Conservation (phyloP, 2,329 filamentous ascomycete species). For the Venturia asperata region DNA sequence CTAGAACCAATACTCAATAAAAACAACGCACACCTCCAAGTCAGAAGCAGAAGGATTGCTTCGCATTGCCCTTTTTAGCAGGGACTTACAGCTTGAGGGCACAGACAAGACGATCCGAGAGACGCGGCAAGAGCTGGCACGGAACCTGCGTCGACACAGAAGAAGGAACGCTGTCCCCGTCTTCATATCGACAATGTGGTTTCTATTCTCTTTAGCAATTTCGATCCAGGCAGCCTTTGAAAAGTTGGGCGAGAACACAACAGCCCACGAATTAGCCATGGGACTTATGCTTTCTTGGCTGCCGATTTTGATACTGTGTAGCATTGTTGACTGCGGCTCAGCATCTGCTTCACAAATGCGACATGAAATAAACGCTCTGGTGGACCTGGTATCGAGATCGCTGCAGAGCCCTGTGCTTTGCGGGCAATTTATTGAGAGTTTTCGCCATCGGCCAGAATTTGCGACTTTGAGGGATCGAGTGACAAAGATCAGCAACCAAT, state of each 20-base stretch:
- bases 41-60: conserved; percentile 20
- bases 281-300: conserved; percentile 19
- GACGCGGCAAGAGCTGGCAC: conserved; percentile 15
- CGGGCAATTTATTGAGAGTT: background rate
- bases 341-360: conserved; percentile 14
- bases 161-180: conserved; percentile 19
- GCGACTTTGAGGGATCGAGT: conserved; percentile 12
- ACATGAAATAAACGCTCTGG: conserved; percentile 16
- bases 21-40: conserved; percentile 16
- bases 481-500: conserved; percentile 5
- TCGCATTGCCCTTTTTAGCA: conserved; percentile 19
- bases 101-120: background rate
- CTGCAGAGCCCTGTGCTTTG: conserved; percentile 12
- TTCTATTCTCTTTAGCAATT: conserved; percentile 18
- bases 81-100: conserved; percentile 4
- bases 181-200: conserved; percentile 21
- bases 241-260: conserved; percentile 17
- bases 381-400: conserved; percentile 18
- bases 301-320: conserved; percentile 18
- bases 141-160: conserved; percentile 10
- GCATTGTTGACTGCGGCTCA: conserved; percentile 20
- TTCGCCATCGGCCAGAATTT: background rate
- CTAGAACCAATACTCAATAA: conserved; percentile 19
- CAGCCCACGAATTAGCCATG: conserved; percentile 19
- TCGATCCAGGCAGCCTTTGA: conserved; percentile 20